A percentile compares a stretch with the other conserved stretches of the same genome.
These are phyloP conservation scores for Lycium ferocissimum DNA, from an alignment of 257 asterid genomes.

Conservation along the genomic window DNA sequence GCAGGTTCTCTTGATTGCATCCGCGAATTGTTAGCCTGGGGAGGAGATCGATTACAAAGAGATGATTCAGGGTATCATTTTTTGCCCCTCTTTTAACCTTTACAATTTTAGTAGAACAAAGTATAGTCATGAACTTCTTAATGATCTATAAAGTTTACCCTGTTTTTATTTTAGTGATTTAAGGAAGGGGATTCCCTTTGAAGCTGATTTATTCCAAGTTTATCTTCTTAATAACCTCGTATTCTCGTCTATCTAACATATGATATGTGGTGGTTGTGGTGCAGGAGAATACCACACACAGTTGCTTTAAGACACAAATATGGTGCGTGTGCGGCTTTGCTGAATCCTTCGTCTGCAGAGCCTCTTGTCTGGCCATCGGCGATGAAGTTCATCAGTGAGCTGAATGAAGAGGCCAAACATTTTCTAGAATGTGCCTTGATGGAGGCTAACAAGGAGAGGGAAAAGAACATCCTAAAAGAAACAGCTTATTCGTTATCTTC, in stretches of 20 bases:
- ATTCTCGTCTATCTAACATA: background rate
- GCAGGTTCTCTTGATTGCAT: slow-evolving; percentile 94
- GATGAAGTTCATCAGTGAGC: slow-evolving; percentile 85
- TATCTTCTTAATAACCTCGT: background rate
- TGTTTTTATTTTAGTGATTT: background rate
- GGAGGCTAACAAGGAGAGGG: slow-evolving; percentile 87
- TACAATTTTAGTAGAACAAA: background rate
- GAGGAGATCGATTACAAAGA: slow-evolving; percentile 85
- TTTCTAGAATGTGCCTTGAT: slow-evolving; percentile 78
- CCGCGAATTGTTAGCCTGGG: slow-evolving; percentile 93
- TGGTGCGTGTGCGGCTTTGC: slow-evolving; percentile 85
- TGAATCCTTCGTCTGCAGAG: slow-evolving; percentile 92
- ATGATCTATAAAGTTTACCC: background rate
- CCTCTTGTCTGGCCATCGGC: slow-evolving; percentile 99
- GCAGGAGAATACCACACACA: slow-evolving; percentile 88
- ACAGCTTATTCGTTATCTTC: slow-evolving; percentile 56
- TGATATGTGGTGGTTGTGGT: background rate
- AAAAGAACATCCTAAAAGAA: slow-evolving; percentile 71
- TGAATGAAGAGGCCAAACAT: slow-evolving; percentile 79
- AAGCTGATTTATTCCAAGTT: background rate
- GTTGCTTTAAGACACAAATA: slow-evolving; percentile 79
- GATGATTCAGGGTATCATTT: slow-evolving; percentile 80
- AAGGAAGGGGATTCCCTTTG: background rate
- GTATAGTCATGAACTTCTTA: background rate
- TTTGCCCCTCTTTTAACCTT: background rate